A percentile compares a stretch with the other conserved stretches of the same genome.
Evolutionary conservation across 352 stramenopile genomes (phyloP).

Genomic region (Pythium folliculosum): DNA sequence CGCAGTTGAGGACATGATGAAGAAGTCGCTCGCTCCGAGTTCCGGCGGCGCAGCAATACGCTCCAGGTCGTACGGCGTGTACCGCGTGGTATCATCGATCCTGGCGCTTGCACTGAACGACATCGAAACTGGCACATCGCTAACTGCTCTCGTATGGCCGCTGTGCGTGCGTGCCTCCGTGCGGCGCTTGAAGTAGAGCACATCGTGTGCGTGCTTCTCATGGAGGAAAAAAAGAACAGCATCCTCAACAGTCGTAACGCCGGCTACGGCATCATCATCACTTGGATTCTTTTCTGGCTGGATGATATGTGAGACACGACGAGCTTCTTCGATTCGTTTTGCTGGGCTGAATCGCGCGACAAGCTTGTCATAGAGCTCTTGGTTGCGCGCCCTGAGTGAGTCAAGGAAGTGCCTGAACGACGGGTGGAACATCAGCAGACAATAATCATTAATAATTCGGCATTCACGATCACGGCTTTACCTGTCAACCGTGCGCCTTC

Average conservation of each 20-base stretch:
- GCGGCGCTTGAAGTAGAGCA: slow-evolving; percentile 66
- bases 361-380: slow-evolving; percentile 34
- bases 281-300: background rate
- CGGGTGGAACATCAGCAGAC: background rate
- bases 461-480: background rate
- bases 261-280: slow-evolving; percentile 15
- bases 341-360: slow-evolving; percentile 22
- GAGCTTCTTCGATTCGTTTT: background rate
- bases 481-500: slow-evolving; percentile 21
- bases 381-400: slow-evolving; percentile 19
- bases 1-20: slow-evolving; percentile 63
- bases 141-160: slow-evolving; percentile 1
- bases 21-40: slow-evolving; percentile 51
- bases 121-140: slow-evolving; percentile 35
- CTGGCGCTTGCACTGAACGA: slow-evolving; percentile 20
- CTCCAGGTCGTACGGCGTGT: slow-evolving; percentile 69
- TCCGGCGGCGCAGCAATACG: slow-evolving; percentile 35
- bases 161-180: slow-evolving; percentile 7
- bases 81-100: slow-evolving; percentile 22
- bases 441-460: background rate
- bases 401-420: slow-evolving; percentile 22
- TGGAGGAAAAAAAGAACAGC: slow-evolving; percentile 71
- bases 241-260: slow-evolving; percentile 51
- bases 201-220: slow-evolving; percentile 66
- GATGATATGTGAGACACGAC: background rate